phyloP scores from a whole-genome alignment of 352 stramenopile species.

The Globisporangium sylvaticum region DNA sequence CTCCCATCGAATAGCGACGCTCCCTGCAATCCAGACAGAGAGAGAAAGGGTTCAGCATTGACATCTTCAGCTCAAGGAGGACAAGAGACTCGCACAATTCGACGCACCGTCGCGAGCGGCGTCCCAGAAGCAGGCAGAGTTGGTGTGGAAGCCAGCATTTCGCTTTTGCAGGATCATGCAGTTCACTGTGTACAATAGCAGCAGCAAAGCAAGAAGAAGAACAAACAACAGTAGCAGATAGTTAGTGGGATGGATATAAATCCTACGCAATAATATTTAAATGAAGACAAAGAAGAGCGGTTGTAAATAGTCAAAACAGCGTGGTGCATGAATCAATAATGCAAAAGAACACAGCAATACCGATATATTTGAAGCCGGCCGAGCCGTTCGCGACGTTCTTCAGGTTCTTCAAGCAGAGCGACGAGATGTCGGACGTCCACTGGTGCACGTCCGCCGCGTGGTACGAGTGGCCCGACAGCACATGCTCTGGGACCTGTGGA shows the following conservation, averaged over 20 bases:
- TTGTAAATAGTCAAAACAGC: not conserved
- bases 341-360: constrained; percentile 21
- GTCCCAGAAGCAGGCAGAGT: constrained; percentile 87
- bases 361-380: constrained; percentile 88
- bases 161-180: constrained; percentile 87
- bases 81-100: not conserved
- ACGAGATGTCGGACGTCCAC: constrained; percentile 78
- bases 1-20: constrained; percentile 71
- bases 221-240: constrained; percentile 5
- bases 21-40: constrained; percentile 29
- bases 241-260: constrained; percentile 11
- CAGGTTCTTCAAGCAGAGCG: constrained; percentile 77
- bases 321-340: not conserved
- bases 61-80: not conserved
- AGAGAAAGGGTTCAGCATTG: constrained; percentile 6
- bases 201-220: not conserved
- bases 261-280: constrained; percentile 10
- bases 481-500: constrained; percentile 62
- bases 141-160: constrained; percentile 84
- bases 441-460: constrained; percentile 77
- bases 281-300: not conserved
- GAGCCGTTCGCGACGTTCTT: constrained; percentile 81
- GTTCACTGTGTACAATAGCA: constrained; percentile 52
- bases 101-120: constrained; percentile 71
- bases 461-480: constrained; percentile 63